Conservation (phyloP, 371 early-diverging fungal genomes). For the Syncephalastrum racemosum region DNA sequence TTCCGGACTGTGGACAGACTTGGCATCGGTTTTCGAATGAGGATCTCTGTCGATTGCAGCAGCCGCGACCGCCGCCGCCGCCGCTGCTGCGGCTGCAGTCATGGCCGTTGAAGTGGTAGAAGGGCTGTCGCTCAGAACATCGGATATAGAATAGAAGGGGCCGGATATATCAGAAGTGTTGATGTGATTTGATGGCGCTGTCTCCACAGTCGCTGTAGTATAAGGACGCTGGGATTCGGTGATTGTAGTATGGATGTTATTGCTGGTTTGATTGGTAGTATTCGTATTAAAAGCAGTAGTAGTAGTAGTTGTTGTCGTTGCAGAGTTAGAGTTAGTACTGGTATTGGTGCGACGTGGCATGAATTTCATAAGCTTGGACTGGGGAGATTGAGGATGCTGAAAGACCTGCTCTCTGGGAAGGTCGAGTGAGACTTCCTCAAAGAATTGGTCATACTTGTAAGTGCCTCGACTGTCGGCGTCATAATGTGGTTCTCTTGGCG, state of each 20-base stretch:
- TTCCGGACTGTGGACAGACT: not conserved
- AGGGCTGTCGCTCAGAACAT: constrained; percentile 39
- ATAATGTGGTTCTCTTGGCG: constrained; percentile 2
- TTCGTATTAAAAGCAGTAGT: constrained; percentile 1
- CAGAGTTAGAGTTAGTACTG: not conserved
- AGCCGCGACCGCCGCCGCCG: constrained; percentile 19
- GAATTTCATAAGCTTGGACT: constrained; percentile 38
- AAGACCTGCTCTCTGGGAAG: constrained; percentile 30
- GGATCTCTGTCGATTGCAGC: constrained; percentile 13
- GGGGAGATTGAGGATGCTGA: constrained; percentile 5
- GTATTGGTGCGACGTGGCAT: constrained; percentile 34
- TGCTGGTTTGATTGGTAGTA: constrained; percentile 12
- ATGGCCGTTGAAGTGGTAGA: constrained; percentile 16
- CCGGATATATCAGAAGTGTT: constrained; percentile 40
- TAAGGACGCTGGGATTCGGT: no score
- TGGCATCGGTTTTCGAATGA: not conserved
- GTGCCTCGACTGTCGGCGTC: constrained; percentile 16
- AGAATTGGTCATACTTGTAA: constrained; percentile 48
- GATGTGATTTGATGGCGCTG: constrained; percentile 13
- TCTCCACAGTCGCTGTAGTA: not conserved
- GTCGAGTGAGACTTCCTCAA: constrained; percentile 55
- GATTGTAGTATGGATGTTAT: no score
- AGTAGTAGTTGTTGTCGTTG: constrained; percentile 4
- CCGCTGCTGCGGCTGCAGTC: constrained; percentile 17
- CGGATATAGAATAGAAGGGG: constrained; percentile 52